phyloP scores from a whole-genome alignment of 768 basidiomycete species.

The Mycena sanguinolenta region DNA sequence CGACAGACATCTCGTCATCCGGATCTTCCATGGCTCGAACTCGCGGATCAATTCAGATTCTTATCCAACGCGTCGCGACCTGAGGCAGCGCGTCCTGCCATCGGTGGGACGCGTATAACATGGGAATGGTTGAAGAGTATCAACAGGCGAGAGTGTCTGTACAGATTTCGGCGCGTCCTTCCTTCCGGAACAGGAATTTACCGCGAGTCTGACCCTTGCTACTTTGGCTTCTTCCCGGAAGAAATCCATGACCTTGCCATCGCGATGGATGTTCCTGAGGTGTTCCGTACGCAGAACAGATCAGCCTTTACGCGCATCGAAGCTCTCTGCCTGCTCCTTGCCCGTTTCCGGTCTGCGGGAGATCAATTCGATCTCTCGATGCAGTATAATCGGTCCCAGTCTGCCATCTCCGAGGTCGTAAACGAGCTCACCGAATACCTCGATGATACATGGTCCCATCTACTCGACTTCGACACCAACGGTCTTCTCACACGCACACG shows the following conservation, averaged over 20 bases:
- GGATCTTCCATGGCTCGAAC: no score
- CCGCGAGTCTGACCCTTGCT: no score
- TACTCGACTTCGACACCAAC: constrained; percentile 37
- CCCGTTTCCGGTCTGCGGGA: constrained; percentile 33
- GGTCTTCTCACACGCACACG: constrained; percentile 25
- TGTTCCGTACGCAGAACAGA: constrained; percentile 18
- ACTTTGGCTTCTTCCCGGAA: constrained; percentile 9
- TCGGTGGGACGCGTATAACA: not conserved
- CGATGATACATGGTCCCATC: constrained; percentile 37
- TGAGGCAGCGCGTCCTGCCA: not conserved
- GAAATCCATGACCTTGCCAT: constrained; percentile 20
- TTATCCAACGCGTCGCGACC: no score
- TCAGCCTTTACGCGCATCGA: constrained; percentile 30
- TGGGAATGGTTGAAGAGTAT: not conserved
- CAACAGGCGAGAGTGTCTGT: not conserved
- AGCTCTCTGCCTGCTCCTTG: constrained; percentile 35
- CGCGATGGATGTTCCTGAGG: constrained; percentile 29
- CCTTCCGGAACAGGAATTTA: not conserved
- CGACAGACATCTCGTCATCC: no score
- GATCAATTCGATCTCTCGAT: constrained; percentile 34
- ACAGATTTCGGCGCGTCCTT: constrained; percentile 17
- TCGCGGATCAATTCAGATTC: no score
- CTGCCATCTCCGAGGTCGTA: constrained; percentile 37
- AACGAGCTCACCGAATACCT: constrained; percentile 31
- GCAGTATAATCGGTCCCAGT: constrained; percentile 33